phyloP scores from a whole-genome alignment of 805 yeast genomes.

The Myxozyma neglecta region DNA sequence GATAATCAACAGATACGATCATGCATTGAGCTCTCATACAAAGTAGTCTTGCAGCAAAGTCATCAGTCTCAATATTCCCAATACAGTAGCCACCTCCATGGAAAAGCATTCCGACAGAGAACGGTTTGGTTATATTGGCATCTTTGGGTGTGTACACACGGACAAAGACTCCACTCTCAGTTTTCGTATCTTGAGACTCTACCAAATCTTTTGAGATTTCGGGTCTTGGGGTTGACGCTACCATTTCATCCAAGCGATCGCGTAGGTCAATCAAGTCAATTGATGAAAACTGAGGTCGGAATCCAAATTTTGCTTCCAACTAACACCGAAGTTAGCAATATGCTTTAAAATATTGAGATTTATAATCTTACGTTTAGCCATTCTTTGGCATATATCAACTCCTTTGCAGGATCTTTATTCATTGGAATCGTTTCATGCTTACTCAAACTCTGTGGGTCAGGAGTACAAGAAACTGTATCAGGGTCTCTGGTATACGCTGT shows the following conservation, averaged over 20 bases:
- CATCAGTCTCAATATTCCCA: slow-evolving; percentile 46
- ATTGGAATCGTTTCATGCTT: background rate
- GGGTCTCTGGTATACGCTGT: background rate
- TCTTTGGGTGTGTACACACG: slow-evolving; percentile 1
- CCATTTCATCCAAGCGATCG: background rate
- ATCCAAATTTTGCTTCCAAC: background rate
- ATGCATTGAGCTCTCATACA: slow-evolving; percentile 43
- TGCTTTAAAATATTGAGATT: background rate
- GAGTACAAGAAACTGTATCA: background rate
- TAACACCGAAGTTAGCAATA: background rate
- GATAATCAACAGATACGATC: slow-evolving; percentile 52
- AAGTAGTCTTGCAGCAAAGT: slow-evolving; percentile 46
- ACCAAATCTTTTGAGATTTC: background rate
- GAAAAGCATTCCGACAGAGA: slow-evolving; percentile 22
- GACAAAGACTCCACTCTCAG: background rate
- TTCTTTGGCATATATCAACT: background rate
- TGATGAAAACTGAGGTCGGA: background rate
- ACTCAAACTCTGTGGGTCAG: background rate
- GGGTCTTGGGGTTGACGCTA: background rate
- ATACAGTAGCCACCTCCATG: slow-evolving; percentile 53
- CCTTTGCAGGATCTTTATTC: background rate
- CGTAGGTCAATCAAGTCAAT: background rate
- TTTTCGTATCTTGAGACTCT: background rate
- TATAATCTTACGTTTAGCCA: background rate
- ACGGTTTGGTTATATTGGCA: background rate